Base-by-base conservation (phyloP, 2,329 filamentous ascomycete species). In the Colletotrichum destructivum region DNA sequence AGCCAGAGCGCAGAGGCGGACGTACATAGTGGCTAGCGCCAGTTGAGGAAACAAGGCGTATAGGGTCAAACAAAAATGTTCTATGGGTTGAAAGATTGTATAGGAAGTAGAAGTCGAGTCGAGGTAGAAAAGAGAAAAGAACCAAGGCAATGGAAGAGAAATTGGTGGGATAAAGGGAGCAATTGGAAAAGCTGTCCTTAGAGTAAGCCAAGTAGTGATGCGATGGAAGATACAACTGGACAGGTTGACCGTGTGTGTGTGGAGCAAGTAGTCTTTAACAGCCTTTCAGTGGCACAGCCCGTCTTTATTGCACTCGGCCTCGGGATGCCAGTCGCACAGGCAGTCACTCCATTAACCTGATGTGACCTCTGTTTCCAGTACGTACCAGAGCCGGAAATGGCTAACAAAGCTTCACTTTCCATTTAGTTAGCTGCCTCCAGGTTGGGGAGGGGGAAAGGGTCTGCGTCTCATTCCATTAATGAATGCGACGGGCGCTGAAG, bases 1-100 rank as follows among this genome's bases (percentile, higher is more conserved):
- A 51, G 86, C 87, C 79, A 91, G 79, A 40, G 84, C 83, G 26
- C 88, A 87, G 23, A 91, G 76, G 59, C 82, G 83, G 75, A 90
- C 79, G 76, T 88, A 83, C 89, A 91, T 91, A 11, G 31, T 35
- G 61, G 71, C 59, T 46, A 55, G 46, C 59, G 56, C 51, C 46
- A 61, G 26, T 23, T 21, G 56, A 64, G 51, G 15, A 59, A 66
- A 62, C 47, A 18, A 60, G 62, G 57, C 21, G 26, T 46, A 60
- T 23, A 18, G 62, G 49, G n/a, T 13, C n/a, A 40, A 59, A 21
- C 46, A 15, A n/a, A 35, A 35, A 11, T 35, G 31, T 9, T 9
- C 12, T 52, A 13, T 23, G 21, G 55, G 40, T 11, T 64, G 38
- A 40, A 3, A 44, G 52, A 60, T 60, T n/a, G 54, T 42, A 54